Evolutionary conservation across 805 yeast species (phyloP).

Genomic region (Candida schatavii): DNA sequence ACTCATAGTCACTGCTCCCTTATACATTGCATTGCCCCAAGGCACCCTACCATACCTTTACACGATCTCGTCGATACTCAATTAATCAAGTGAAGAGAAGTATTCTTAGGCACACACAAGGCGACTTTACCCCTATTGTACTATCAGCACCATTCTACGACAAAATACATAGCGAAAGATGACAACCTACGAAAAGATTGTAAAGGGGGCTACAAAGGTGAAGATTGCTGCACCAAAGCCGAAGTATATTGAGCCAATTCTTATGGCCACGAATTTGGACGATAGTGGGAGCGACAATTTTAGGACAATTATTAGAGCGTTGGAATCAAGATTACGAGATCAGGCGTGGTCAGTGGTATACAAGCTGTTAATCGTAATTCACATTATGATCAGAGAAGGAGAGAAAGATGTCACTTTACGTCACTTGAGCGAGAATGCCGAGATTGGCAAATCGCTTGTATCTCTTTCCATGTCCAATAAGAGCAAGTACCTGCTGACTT

Average conservation of each 20-base stretch:
- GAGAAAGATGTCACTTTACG: conserved; percentile 69
- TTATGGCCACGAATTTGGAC: conserved; percentile 54
- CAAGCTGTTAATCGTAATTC: conserved; percentile 80
- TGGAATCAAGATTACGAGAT: conserved; percentile 64
- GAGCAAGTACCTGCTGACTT: conserved; percentile 34
- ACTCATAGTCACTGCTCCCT: too few species aligned
- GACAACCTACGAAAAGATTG: conserved; percentile 72
- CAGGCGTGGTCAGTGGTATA: conserved; percentile 89
- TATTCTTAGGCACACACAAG: too few species aligned
- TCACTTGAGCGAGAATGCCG: conserved; percentile 48
- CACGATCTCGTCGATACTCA: too few species aligned
- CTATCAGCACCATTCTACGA: background rate
- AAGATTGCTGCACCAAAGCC: conserved; percentile 96
- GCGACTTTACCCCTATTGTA: too few species aligned
- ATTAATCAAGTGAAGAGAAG: too few species aligned
- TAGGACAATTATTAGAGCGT: conserved; percentile 62
- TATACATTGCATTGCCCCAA: too few species aligned
- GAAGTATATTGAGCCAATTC: conserved; percentile 90
- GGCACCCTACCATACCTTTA: too few species aligned
- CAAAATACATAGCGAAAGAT: conserved; percentile 22
- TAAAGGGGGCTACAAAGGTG: conserved; percentile 54
- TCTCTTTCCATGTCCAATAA: conserved; percentile 30
- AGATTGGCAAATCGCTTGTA: conserved; percentile 40
- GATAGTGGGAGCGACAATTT: conserved; percentile 49
- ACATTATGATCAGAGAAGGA: conserved; percentile 92